Evolutionary conservation across 2,329 filamentous ascomycete species (phyloP).

Genomic region (Dryadomyces sulphureus): DNA sequence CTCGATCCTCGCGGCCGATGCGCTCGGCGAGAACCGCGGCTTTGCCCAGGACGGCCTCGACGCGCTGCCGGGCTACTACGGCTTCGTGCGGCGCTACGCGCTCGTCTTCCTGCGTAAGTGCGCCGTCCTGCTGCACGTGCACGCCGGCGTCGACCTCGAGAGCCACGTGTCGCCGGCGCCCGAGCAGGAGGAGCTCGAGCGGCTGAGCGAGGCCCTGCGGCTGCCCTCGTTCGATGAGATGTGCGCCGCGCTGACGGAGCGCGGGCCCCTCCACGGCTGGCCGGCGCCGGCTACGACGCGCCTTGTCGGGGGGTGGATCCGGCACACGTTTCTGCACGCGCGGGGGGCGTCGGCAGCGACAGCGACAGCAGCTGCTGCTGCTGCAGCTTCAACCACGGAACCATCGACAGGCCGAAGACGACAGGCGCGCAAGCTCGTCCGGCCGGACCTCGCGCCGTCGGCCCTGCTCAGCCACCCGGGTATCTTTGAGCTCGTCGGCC

Average conservation of each 20-base stretch:
- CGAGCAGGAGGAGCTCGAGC: slow-evolving; percentile 63
- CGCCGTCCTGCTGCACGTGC: slow-evolving; percentile 70
- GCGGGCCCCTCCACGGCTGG: slow-evolving; percentile 29
- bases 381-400: background rate
- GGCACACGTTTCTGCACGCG: slow-evolving; percentile 27
- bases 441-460: slow-evolving; percentile 14
- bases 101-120: slow-evolving; percentile 81
- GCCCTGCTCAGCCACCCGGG: slow-evolving; percentile 60
- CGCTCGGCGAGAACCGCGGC: slow-evolving; percentile 25
- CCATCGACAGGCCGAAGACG: background rate
- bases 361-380: slow-evolving; percentile 11
- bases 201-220: slow-evolving; percentile 60
- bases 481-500: slow-evolving; percentile 84
- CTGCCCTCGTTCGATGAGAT: slow-evolving; percentile 70
- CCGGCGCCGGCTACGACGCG: slow-evolving; percentile 25
- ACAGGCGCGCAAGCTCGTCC: background rate
- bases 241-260: slow-evolving; percentile 42
- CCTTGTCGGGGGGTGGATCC: slow-evolving; percentile 57
- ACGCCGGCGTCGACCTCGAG: slow-evolving; percentile 78
- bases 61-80: slow-evolving; percentile 37
- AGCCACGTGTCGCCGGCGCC: slow-evolving; percentile 47
- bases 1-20: slow-evolving; percentile 16
- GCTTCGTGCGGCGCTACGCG: slow-evolving; percentile 64
- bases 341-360: slow-evolving; percentile 13
- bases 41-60: slow-evolving; percentile 42